These are phyloP conservation scores for Lactarius deliciosus DNA, from an alignment of 768 basidiomycete genomes.

Conservation along the genomic window DNA sequence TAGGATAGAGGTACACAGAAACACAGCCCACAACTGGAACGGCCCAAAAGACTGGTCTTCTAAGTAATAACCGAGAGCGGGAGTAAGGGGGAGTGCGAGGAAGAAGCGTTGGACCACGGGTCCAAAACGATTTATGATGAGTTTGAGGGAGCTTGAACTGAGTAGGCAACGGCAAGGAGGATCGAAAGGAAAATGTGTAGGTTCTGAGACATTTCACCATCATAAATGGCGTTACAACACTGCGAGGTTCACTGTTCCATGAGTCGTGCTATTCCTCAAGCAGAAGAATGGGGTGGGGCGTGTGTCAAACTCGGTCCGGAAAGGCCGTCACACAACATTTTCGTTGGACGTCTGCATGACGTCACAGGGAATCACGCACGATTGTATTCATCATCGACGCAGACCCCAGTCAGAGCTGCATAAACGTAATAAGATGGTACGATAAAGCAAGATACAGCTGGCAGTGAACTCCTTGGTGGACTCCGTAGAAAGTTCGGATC, in stretches of 20 bases:
- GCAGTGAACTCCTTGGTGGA: background rate
- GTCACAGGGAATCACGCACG: background rate
- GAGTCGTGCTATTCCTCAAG: background rate
- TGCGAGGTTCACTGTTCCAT: background rate
- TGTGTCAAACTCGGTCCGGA: background rate
- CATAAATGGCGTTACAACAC: background rate
- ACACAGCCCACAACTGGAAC: constrained; percentile 58
- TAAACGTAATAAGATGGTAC: constrained; percentile 14
- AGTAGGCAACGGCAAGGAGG: constrained; percentile 15
- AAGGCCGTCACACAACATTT: background rate
- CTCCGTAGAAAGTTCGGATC: constrained; percentile 19
- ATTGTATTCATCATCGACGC: background rate
- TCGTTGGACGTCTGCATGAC: background rate
- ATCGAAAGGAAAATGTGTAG: constrained; percentile 29
- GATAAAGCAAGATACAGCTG: constrained; percentile 4
- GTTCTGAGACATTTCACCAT: constrained; percentile 34
- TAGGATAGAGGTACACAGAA: constrained; percentile 48
- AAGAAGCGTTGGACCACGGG: constrained; percentile 35
- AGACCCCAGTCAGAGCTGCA: background rate
- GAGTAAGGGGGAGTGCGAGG: constrained; percentile 36
- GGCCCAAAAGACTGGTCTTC: constrained; percentile 47
- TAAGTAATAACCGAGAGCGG: constrained; percentile 35
- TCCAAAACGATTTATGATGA: constrained; percentile 36
- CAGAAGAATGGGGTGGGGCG: background rate
- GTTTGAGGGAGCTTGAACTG: constrained; percentile 5